A percentile compares a stretch with the other conserved stretches of the same genome.
Conservation (phyloP, 2,329 filamentous ascomycete genomes). For the Stagonosporopsis chrysanthemi region DNA sequence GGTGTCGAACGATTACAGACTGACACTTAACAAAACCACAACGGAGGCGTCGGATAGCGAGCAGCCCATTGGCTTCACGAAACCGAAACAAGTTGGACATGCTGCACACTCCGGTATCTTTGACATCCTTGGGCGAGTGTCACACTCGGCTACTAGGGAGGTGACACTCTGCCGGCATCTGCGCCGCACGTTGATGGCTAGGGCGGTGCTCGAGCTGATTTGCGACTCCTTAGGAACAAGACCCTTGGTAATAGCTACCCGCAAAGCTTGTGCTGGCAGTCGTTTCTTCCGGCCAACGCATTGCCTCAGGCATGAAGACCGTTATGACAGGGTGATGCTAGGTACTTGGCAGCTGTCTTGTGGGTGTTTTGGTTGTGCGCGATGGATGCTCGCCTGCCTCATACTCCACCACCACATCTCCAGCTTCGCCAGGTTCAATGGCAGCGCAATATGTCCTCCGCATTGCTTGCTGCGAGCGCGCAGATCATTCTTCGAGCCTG, state of each 20-base stretch:
- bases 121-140: constrained; percentile 6
- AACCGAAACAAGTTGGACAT: constrained; percentile 4
- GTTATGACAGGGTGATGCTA: constrained; percentile 31
- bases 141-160: constrained; percentile 1
- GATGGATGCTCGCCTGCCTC: constrained; percentile 14
- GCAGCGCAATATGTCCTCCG: not conserved
- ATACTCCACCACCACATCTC: not conserved
- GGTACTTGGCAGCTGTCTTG: constrained; percentile 30
- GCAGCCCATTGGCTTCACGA: constrained; percentile 5
- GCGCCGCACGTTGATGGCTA: constrained; percentile 25
- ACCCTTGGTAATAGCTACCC: constrained; percentile 19
- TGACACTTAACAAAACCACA: constrained; percentile 2
- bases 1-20: constrained; percentile 4
- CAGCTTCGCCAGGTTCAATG: not conserved
- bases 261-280: constrained; percentile 30
- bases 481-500: not conserved
- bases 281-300: constrained; percentile 22
- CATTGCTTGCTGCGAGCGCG: not conserved
- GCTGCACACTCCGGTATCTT: constrained; percentile 10
- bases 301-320: constrained; percentile 33
- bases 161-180: constrained; percentile 27
- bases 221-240: constrained; percentile 30
- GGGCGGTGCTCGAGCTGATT: constrained; percentile 27
- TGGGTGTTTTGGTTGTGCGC: constrained; percentile 30
- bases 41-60: not conserved